A percentile compares a stretch with the other conserved stretches of the same genome.
phyloP scores from a whole-genome alignment of 305 asterid species.

The Nicotiana rustica region DNA sequence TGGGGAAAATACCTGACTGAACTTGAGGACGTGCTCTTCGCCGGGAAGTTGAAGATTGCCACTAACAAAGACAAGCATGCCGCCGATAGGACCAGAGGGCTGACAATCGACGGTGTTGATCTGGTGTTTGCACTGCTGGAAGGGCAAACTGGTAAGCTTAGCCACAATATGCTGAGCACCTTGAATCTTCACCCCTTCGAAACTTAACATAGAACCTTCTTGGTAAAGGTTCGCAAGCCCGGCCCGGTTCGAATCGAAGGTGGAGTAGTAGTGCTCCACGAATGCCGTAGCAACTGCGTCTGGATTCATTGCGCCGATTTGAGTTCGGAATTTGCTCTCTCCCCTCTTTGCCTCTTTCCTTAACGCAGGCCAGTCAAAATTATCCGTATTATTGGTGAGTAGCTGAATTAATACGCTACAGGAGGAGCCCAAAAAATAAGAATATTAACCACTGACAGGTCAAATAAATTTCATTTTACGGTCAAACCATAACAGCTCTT shows the following conservation, averaged over 20 bases:
- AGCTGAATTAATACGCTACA: conserved; percentile 39
- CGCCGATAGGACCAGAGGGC: conserved; percentile 54
- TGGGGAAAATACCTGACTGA: conserved; percentile 45
- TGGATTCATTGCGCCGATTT: conserved; percentile 43
- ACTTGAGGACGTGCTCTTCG: conserved; percentile 53
- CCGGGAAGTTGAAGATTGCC: conserved; percentile 50
- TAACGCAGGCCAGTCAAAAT: not conserved
- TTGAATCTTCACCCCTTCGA: conserved; percentile 50
- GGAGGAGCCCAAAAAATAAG: not conserved
- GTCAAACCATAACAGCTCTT: no score
- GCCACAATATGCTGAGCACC: conserved; percentile 49
- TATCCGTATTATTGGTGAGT: not conserved
- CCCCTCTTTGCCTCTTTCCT: conserved; percentile 4
- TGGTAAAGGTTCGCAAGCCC: conserved; percentile 46
- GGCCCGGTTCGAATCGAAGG: conserved; percentile 46
- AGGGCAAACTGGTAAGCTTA: conserved; percentile 46
- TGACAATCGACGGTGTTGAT: conserved; percentile 51
- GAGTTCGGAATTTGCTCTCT: not conserved
- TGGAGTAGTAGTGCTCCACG: conserved; percentile 52
- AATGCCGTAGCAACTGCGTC: conserved; percentile 47
- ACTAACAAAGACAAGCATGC: conserved; percentile 51
- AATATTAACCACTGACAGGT: no score
- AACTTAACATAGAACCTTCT: conserved; percentile 46
- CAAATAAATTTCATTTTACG: no score
- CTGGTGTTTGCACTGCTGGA: conserved; percentile 47